A percentile compares a stretch with the other conserved stretches of the same genome.
Conservation (phyloP, 805 yeast species). For the Ogataea paraovalis region DNA sequence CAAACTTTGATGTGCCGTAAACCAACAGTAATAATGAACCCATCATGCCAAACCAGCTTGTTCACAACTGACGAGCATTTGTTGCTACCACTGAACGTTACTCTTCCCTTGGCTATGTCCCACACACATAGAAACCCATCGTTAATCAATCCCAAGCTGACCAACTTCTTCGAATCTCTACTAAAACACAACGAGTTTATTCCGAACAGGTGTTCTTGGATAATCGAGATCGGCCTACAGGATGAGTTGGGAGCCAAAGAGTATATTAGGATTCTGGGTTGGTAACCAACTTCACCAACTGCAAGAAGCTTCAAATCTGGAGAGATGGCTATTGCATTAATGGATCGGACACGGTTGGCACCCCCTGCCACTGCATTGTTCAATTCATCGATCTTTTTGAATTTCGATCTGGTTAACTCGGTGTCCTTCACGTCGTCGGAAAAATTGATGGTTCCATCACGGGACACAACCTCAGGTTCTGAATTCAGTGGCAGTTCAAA, state of each 20-base stretch:
- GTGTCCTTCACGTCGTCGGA: slow-evolving; percentile 13
- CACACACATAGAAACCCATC: slow-evolving; percentile 69
- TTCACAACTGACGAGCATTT: slow-evolving; percentile 58
- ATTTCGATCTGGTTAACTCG: slow-evolving; percentile 9
- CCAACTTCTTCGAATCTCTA: slow-evolving; percentile 49
- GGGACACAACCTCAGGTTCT: slow-evolving; percentile 30
- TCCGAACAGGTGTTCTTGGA: slow-evolving; percentile 66
- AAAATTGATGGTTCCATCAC: slow-evolving; percentile 14
- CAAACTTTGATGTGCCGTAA: slow-evolving; percentile 59
- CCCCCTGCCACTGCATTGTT: slow-evolving; percentile 13
- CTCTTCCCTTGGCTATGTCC: slow-evolving; percentile 33
- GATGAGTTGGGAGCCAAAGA: slow-evolving; percentile 50
- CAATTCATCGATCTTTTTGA: slow-evolving; percentile 16
- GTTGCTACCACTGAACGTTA: slow-evolving; percentile 47
- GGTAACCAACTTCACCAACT: slow-evolving; percentile 68
- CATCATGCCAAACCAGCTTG: slow-evolving; percentile 53
- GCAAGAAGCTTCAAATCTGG: slow-evolving; percentile 54
- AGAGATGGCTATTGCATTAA: slow-evolving; percentile 55
- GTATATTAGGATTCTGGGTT: slow-evolving; percentile 59
- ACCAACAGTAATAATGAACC: slow-evolving; percentile 51
- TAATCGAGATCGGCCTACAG: slow-evolving; percentile 46
- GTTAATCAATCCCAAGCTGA: slow-evolving; percentile 62
- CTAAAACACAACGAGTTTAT: slow-evolving; percentile 53
- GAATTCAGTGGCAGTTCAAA: slow-evolving; percentile 33
- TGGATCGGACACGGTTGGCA: slow-evolving; percentile 42